Conservation (phyloP, 2,329 filamentous ascomycete species). For the Trichophyton equinum region DNA sequence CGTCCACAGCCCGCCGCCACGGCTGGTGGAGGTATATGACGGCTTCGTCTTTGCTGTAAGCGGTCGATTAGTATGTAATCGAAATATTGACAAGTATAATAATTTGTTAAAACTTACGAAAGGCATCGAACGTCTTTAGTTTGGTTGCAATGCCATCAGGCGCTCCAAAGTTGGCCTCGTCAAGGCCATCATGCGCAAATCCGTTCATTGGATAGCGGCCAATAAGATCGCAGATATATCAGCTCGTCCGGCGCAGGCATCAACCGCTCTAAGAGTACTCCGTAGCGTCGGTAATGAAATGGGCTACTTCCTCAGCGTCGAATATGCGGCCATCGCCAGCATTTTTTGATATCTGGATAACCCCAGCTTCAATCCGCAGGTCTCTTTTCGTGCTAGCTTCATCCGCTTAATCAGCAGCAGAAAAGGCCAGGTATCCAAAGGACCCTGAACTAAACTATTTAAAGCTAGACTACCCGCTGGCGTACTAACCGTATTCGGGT, state of each 20-base stretch:
- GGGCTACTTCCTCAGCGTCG: neutral
- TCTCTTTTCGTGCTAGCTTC: neutral
- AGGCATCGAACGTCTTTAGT: conserved; percentile 85
- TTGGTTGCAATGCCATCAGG: conserved; percentile 44
- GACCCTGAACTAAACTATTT: neutral
- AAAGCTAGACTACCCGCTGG: neutral
- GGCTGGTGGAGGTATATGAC: conserved; percentile 73
- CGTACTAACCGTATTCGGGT: neutral
- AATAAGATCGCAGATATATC: neutral
- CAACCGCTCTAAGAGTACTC: neutral
- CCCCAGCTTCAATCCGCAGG: neutral
- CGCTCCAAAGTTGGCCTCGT: conserved; percentile 70
- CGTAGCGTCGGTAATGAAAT: neutral
- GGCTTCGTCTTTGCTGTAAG: conserved; percentile 79
- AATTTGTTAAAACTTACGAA: conserved; percentile 53
- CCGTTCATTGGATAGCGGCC: conserved; percentile 54
- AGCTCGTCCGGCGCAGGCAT: neutral
- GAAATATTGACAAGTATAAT: neutral
- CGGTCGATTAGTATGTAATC: neutral
- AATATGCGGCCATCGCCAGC: neutral
- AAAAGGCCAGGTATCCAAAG: conserved; percentile 10
- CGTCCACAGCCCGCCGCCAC: conserved; percentile 88
- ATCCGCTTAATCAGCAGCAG: conserved; percentile 8
- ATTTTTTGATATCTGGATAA: neutral
- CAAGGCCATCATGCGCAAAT: conserved; percentile 55